Base-by-base conservation (phyloP, 2,329 filamentous ascomycete species). In the Sphaerulina musiva region DNA sequence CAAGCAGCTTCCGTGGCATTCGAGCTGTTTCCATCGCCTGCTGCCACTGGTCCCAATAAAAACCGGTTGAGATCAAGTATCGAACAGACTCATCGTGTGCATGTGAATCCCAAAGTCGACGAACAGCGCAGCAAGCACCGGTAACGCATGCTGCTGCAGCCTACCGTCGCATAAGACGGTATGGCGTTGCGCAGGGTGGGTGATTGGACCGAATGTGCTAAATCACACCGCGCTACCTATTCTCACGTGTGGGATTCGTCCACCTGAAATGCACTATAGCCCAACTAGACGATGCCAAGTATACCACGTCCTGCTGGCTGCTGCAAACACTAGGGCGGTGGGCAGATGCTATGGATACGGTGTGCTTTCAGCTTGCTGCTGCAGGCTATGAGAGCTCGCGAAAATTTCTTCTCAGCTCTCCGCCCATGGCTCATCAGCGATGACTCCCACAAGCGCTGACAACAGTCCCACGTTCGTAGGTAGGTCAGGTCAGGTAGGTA, bases 261-360 rank as follows among this genome's bases (percentile, higher is more conserved):
- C 39, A 38, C 8, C 32, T 36, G 26, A 42, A 48, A 44, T 56
- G 54, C 54, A 44, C 41, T 49, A 41, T 44, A 42, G 49, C 51
- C 54, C 50, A 47, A 53, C 43, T 41, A 47, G 12, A 7, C 42
- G n/a, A 38, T 56, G 54, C 54, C 50, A 56, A 56, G 54, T 29
- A 56, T 56, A 56, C 54, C 54, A 50, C 47, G 38, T 38, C 34
- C 14, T 17, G 14, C 14, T 17, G 14, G 14, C 14, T 29, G 26
- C 42, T 29, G 43, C 48, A 48, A 45, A 45, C 39, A 48, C 48
- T 44, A 52, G 42, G 54, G 48, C 54, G 48, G 54, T 56, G 54
- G 48, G 48, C 44, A 29, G 48, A 29, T 43, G 32, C 32, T 23
- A 34, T 40, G 17, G 23, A 23, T 55, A 48, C 53, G 49, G 49